Percentiles rank a stretch among this genome's conserved stretches.
These are phyloP conservation scores for Crepidotus variabilis DNA, from an alignment of 768 basidiomycete species.

Conservation along the genomic window DNA sequence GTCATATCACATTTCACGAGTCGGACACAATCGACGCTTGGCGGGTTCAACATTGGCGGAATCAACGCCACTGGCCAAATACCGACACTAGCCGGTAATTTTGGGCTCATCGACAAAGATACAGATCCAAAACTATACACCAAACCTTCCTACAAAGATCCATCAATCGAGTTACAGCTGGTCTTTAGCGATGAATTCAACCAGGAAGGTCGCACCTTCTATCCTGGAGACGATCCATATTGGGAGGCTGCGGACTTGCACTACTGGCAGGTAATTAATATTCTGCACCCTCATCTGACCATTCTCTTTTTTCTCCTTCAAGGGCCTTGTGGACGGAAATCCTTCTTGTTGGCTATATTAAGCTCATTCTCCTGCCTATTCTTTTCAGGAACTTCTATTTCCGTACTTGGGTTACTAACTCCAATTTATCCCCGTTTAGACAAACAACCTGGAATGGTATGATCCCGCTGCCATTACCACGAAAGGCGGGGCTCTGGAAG, in stretches of 20 bases:
- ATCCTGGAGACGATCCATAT: conserved; percentile 85
- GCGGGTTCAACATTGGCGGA: conserved; percentile 73
- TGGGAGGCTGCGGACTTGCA: conserved; percentile 85
- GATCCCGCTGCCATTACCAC: conserved; percentile 79
- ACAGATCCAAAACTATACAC: conserved; percentile 64
- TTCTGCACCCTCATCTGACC: background rate
- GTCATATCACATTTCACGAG: conserved; percentile 53
- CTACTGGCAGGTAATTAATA: conserved; percentile 60
- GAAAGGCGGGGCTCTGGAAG: conserved; percentile 64
- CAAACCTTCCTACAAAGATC: conserved; percentile 47
- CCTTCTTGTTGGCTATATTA: too few relatives aligned
- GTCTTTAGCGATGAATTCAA: conserved; percentile 93
- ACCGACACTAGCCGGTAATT: conserved; percentile 57
- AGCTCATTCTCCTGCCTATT: background rate
- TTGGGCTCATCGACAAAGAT: conserved; percentile 70
- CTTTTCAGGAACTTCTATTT: background rate
- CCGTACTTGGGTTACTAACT: background rate
- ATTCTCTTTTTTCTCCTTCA: background rate
- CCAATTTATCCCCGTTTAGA: conserved; percentile 27
- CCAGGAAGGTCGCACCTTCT: conserved; percentile 73
- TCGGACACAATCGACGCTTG: conserved; percentile 40
- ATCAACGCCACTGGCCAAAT: conserved; percentile 77
- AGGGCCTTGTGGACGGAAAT: background rate
- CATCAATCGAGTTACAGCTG: conserved; percentile 54
- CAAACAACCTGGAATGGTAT: conserved; percentile 86